Base-by-base conservation (phyloP, 208 protist genomes). In the Ichthyophonus hoferi region DNA sequence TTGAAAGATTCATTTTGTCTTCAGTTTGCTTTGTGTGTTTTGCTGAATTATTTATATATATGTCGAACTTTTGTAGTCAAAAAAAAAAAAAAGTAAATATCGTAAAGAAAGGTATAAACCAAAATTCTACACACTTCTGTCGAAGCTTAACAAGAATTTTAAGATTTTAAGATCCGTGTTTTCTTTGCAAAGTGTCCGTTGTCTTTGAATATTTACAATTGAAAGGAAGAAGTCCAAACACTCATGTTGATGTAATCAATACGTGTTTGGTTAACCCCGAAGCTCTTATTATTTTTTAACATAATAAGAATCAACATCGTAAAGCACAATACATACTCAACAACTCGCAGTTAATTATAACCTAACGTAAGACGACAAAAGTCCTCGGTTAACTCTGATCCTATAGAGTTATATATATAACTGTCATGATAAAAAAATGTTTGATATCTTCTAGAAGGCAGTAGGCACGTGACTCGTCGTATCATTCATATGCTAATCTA, bases 221-320 rank as follows among this genome's bases (percentile, higher is more conserved):
- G 40, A 7, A 7, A 14, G 33, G 81, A 3, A 34, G 81, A 85
- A 7, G 38, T 85, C 81, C 81, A 85, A 50, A 58, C 40, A 38
- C 14, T 42, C 38, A 12, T 34, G 33, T 85, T 34, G 39, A 85
- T 40, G 81, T 85, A 85, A 85, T 85, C 81, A 33, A 85, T 14
- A n/a, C 81, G 24, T 3, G 81, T 85, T 85, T 85, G 38, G 39
- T 85, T 85, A 34, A 85, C 81, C 12, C 81, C 81, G 17, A 34
- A 14, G 33, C n/a, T 31, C 14, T 85, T 85, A 24, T 67, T 67
- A 24, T n/a, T 24, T 24, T 67, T 67, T 67, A 24, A 24, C 14
- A 67, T 67, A 67, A 67, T 67, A 67, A 24, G 24, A 7, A 67
- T 67, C n/a, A n/a, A n/a, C n/a, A n/a, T n/a, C n/a, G n/a, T n/a